Conservation (phyloP, 331 rosid genomes). For the Erythrophleum ivorense region DNA sequence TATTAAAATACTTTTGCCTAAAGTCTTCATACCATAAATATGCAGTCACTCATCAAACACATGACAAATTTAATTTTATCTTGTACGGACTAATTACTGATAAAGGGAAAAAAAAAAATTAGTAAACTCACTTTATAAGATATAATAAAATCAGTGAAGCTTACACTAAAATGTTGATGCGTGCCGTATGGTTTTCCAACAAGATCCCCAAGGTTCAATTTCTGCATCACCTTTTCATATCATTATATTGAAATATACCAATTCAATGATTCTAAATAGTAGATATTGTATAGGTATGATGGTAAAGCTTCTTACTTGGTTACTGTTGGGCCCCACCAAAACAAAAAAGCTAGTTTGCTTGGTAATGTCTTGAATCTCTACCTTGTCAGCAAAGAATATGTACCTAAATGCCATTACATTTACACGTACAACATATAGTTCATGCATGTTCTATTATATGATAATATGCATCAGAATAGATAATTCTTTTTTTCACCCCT, state of each 20-base stretch:
- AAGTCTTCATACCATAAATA: neutral
- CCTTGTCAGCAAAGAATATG: conserved; percentile 87
- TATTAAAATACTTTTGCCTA: neutral
- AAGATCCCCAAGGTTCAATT: conserved; percentile 77
- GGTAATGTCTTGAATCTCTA: conserved; percentile 87
- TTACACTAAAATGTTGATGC: conserved; percentile 82
- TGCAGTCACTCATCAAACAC: conserved; percentile 32
- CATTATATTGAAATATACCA: conserved; percentile 39
- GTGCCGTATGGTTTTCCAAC: conserved; percentile 87
- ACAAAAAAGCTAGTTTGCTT: conserved; percentile 81
- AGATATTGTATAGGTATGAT: conserved; percentile 11
- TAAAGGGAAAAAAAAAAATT: conserved; percentile 20
- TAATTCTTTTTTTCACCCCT: neutral
- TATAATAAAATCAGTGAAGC: conserved; percentile 37
- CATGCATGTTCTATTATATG: conserved; percentile 25
- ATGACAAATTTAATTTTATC: conserved; percentile 1
- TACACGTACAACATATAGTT: conserved; percentile 27
- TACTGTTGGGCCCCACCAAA: conserved; percentile 87
- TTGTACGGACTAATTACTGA: conserved; percentile 11
- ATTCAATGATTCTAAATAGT: conserved; percentile 26
- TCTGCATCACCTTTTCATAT: conserved; percentile 70
- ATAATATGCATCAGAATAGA: conserved; percentile 37
- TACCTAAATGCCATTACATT: conserved; percentile 59
- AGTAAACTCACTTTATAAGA: conserved; percentile 2
- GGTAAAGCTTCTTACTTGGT: conserved; percentile 64